Evolutionary conservation across 176 grass and related monocot species (phyloP), one percentile per base, ranked within the genome.

Genomic region (Pontederia paniculata): DNA sequence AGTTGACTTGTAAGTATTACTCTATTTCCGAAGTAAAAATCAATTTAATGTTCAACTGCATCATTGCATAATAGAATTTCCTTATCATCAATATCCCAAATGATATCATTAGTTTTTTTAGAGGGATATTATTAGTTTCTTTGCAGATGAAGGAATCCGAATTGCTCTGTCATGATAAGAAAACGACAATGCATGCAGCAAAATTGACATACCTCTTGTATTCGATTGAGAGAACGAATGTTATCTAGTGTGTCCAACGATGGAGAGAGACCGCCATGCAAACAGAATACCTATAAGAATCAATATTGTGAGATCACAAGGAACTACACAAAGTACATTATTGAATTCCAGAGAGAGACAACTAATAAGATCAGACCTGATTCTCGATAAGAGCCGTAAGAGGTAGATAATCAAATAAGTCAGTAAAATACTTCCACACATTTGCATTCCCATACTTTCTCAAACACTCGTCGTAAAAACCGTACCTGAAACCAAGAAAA

Each of bases 371-470:
- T 9, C 25, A 58, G 49, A 93, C 94, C 94, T 98, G 94, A 73
- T 93, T 98, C 79, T 98, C 94, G 65, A 98, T 91, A 67, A 97
- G 86, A 73, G 93, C 93, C 23, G 93, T 97, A 64, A 97, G 93
- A 50, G 93, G 93, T 66, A 98, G 74, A 77, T 98, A 98, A 78
- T 98, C 94, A 60, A 98, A 98, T 52, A 98, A 68, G 50, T 98
- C 94, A 22, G 94, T 98, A 45, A 98, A 98, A 75, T 84, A 88
- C 48, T 98, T 98, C 94, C 94, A 98, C 25, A 98, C 94, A 75
- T 91, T 98, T 63, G 94, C 94, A 84, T 98, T 98, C 56, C 94
- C 94, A 63, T 98, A 98, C 58, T 97, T 97, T 91, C 93, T 81
- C 62, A 97, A 82, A 69, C 93, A 97, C 69, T 97, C 93, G 17